phyloP scores from a whole-genome alignment of 2,329 filamentous ascomycete genomes.

The Exophiala dermatitidis region DNA sequence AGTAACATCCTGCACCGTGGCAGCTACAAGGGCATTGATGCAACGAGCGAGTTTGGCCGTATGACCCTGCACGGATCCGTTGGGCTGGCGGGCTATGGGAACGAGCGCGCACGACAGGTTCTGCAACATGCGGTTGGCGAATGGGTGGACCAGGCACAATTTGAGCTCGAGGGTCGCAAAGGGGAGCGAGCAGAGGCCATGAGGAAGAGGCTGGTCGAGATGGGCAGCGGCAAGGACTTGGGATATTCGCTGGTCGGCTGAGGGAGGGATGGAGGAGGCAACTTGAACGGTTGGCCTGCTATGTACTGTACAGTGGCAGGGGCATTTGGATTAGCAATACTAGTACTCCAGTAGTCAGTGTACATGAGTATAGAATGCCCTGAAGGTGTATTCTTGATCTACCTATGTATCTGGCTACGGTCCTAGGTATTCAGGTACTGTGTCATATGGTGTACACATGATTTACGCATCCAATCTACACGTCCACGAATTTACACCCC shows the following conservation, averaged over 20 bases:
- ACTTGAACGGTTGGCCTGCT: background rate
- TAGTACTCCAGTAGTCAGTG: too few species aligned
- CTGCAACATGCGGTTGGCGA: slow-evolving; percentile 42
- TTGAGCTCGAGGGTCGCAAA: slow-evolving; percentile 31
- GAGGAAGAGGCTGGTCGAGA: slow-evolving; percentile 39
- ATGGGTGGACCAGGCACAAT: slow-evolving; percentile 39
- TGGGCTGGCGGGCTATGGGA: slow-evolving; percentile 35
- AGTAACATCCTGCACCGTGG: slow-evolving; percentile 67
- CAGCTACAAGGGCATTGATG: slow-evolving; percentile 36
- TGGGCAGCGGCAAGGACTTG: slow-evolving; percentile 40
- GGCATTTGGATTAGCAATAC: too few species aligned
- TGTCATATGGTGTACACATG: too few species aligned
- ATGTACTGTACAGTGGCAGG: background rate
- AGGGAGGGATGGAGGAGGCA: background rate
- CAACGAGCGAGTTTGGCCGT: slow-evolving; percentile 33
- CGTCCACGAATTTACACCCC: too few species aligned
- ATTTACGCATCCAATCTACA: too few species aligned
- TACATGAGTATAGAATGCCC: too few species aligned
- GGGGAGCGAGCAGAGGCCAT: slow-evolving; percentile 37
- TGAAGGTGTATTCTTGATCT: too few species aligned
- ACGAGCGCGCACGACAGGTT: slow-evolving; percentile 38
- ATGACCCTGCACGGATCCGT: slow-evolving; percentile 41
- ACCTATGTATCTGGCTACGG: too few species aligned
- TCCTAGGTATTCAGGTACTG: too few species aligned
- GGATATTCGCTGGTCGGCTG: slow-evolving; percentile 40